Percentiles rank a stretch among this genome's conserved stretches.
These are phyloP conservation scores for Pleurotus pulmonarius DNA, from an alignment of 768 basidiomycete genomes.

Conservation along the genomic window DNA sequence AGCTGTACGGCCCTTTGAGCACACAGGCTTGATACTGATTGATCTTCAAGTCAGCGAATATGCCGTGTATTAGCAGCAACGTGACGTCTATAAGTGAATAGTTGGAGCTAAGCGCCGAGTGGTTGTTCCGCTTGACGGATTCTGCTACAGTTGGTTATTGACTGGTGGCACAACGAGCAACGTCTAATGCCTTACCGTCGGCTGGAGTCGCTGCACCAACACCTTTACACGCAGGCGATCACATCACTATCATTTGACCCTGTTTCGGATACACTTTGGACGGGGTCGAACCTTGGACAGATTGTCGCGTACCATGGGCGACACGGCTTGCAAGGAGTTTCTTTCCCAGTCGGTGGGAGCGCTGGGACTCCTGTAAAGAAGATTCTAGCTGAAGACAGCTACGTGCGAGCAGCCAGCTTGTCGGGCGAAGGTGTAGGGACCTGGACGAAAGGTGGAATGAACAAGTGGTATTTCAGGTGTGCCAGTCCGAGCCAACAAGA, in stretches of 20 bases:
- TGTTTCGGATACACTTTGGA: conserved; percentile 86
- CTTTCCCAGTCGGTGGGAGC: conserved; percentile 68
- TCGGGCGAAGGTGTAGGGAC: conserved; percentile 68
- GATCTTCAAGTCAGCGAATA: too few relatives aligned
- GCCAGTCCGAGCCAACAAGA: conserved; percentile 15
- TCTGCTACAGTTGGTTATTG: too few relatives aligned
- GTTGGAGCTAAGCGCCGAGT: too few relatives aligned
- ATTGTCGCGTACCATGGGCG: conserved; percentile 66
- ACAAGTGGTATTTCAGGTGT: conserved; percentile 78
- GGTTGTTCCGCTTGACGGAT: too few relatives aligned
- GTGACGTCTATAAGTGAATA: too few relatives aligned
- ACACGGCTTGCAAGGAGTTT: conserved; percentile 63
- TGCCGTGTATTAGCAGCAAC: too few relatives aligned
- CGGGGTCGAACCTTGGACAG: conserved; percentile 69
- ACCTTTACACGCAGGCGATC: conserved; percentile 44
- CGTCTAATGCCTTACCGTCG: conserved; percentile 22
- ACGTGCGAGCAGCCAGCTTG: conserved; percentile 62
- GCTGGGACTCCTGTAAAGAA: conserved; percentile 58
- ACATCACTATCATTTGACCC: conserved; percentile 88
- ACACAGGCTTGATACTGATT: too few relatives aligned
- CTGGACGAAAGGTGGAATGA: conserved; percentile 82
- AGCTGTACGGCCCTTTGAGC: too few relatives aligned
- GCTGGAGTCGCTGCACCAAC: conserved; percentile 27
- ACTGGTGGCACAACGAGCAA: too few relatives aligned
- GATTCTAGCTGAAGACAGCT: conserved; percentile 73